Percentiles rank a stretch among this genome's conserved stretches.
Conservation (phyloP, 257 asterid species). For the Scutellaria baicalensis region DNA sequence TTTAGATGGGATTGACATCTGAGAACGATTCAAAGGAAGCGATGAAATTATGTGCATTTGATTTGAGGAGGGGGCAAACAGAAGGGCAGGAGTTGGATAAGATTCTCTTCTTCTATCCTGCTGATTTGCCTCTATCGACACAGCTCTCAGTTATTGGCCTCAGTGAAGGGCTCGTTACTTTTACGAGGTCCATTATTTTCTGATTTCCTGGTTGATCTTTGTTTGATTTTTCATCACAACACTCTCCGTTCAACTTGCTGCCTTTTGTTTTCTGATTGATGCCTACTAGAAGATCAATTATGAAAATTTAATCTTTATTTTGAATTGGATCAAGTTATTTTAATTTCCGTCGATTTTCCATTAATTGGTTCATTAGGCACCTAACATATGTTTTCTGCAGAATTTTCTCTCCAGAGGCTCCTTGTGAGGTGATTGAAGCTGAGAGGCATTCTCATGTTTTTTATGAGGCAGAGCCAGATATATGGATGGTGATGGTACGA, state of each 20-base stretch:
- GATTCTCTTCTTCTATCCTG: constrained; percentile 86
- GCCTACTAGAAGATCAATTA: neutral
- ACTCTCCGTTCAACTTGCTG: neutral
- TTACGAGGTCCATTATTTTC: constrained; percentile 56
- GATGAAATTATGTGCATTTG: constrained; percentile 78
- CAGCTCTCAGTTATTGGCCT: constrained; percentile 95
- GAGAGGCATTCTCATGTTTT: constrained; percentile 93
- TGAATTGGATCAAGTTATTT: neutral
- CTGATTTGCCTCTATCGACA: constrained; percentile 60
- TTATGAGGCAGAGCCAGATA: constrained; percentile 91
- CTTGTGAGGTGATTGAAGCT: constrained; percentile 95
- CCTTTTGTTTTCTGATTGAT: neutral
- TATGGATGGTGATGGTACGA: constrained; percentile 99
- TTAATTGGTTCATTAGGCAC: neutral
- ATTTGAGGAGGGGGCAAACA: constrained; percentile 91
- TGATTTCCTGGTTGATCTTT: neutral
- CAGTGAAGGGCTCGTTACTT: constrained; percentile 31
- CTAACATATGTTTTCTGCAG: constrained; percentile 34
- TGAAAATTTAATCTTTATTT: neutral
- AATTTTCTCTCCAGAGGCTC: constrained; percentile 89
- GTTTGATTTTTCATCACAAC: neutral
- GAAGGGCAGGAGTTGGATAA: constrained; percentile 98
- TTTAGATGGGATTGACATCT: constrained; percentile 56
- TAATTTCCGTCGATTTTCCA: neutral
- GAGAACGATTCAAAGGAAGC: constrained; percentile 48